Evolutionary conservation across 1,284 basidiomycete species (phyloP), one percentile per base, ranked within the genome.

Genomic region (Athelia psychrophila): DNA sequence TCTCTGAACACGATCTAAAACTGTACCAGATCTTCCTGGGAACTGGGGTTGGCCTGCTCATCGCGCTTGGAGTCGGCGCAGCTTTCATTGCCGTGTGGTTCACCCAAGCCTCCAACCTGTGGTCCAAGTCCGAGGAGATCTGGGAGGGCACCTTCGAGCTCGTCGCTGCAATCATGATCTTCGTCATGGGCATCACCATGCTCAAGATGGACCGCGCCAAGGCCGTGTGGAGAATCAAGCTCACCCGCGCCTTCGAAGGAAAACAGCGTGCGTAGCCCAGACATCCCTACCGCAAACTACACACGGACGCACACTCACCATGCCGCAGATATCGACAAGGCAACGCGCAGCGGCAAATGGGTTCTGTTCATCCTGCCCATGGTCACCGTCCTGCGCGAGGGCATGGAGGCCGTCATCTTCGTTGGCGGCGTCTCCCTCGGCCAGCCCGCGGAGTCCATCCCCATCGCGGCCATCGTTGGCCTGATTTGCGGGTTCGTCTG

Each of bases 351-450:
- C 3, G 84, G 89, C 15, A 89, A 85, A 74, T 97, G 91, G 86
- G 82, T 86, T 0, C 78, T 98, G 36, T 93, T 98, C 75, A 63
- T 95, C 49, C 77, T 98, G 6, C 95, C 95, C 0, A 71, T 95
- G 58, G 83, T 97, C 64, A 96, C 94, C 3, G 91, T 98, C 35
- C 75, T 95, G 36, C 86, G 95, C 59, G 95, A 98, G 75, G 95
- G 94, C 50, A 78, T 97, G 58, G 95, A 98, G 69, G 93, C 91
- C 1, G 88, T 97, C 53, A 78, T 98, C 56, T 97, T 97, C 64
- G 93, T 97, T 49, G 91, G 94, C 18, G 94, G 95, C 53, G 94
- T 96, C 40, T 86, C 93, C 2, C 84, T 97, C 44, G 86, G 86
- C 35, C 80, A 91, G 63, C 75, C 83, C 2, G 94, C 90, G 2